Conservation (phyloP, 1,284 basidiomycete genomes). For the Puccinia triticina region DNA sequence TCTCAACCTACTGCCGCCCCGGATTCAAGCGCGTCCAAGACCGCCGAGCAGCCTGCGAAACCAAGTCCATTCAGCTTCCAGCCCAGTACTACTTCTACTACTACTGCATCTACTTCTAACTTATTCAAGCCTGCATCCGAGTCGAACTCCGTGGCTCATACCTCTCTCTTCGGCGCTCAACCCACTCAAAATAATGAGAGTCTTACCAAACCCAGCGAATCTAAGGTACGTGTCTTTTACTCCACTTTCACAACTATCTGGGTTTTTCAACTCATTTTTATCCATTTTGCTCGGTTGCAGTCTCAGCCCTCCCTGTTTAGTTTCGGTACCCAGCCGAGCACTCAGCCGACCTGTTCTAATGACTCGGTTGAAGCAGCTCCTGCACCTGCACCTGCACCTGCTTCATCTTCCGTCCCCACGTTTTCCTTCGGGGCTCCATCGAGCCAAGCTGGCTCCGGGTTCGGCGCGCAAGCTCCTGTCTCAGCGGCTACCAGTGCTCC, state of each 20-base stretch:
- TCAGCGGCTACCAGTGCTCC: not conserved
- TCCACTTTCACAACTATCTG: not conserved
- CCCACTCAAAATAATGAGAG: not conserved
- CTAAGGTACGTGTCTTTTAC: not conserved
- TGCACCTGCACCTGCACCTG: not conserved
- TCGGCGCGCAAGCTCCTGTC: not conserved
- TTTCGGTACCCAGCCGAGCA: conserved; percentile 14
- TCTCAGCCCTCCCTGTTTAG: conserved; percentile 11
- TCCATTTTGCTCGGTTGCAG: not conserved
- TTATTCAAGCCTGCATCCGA: conserved; percentile 12
- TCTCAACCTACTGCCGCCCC: not conserved
- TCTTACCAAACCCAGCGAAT: not conserved
- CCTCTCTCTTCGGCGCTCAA: not conserved
- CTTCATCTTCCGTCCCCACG: not conserved
- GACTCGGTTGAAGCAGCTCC: not conserved
- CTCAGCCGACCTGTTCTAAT: conserved; percentile 22
- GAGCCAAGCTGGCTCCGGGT: not conserved
- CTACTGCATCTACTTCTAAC: not conserved
- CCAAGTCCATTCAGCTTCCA: conserved; percentile 5
- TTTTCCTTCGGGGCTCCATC: conserved; percentile 19
- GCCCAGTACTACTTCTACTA: not conserved
- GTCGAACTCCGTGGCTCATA: not conserved
- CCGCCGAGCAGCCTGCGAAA: not conserved
- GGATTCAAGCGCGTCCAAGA: not conserved
- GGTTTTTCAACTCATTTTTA: no score